A percentile compares a stretch with the other conserved stretches of the same genome.
Evolutionary conservation across 352 stramenopile genomes (phyloP).

Genomic region (Pythium aristosporum): DNA sequence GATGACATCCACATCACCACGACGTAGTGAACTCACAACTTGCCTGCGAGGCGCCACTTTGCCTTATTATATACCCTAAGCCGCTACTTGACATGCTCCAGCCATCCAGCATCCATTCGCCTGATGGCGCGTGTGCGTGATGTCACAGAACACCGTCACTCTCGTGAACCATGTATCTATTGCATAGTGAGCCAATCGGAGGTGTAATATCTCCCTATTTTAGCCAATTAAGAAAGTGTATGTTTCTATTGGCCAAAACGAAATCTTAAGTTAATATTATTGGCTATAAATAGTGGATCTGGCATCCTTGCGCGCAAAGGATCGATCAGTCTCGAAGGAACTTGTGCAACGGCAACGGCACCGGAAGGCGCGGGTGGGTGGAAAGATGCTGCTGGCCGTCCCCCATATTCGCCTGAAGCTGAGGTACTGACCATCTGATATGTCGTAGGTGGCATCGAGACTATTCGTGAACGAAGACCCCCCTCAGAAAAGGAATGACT

Average conservation of each 20-base stretch:
- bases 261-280: neutral
- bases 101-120: no score
- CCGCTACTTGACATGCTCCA: no score
- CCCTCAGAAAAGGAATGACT: constrained; percentile 37
- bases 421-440: neutral
- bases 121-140: neutral
- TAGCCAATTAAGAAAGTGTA: neutral
- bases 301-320: neutral
- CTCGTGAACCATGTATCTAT: neutral
- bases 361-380: constrained; percentile 9
- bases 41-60: no score
- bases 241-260: constrained; percentile 9
- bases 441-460: neutral
- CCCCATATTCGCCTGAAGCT: neutral
- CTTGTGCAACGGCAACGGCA: neutral
- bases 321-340: constrained; percentile 31
- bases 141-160: neutral
- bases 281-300: constrained; percentile 15
- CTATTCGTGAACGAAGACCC: neutral
- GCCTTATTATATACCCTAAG: no score
- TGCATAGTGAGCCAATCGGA: constrained; percentile 2
- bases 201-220: neutral
- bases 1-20: no score
- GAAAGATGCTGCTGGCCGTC: neutral
- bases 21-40: no score